Percentiles rank a stretch among this genome's conserved stretches.
phyloP scores from a whole-genome alignment of 345 rosid species.

The Lepidium africanum region DNA sequence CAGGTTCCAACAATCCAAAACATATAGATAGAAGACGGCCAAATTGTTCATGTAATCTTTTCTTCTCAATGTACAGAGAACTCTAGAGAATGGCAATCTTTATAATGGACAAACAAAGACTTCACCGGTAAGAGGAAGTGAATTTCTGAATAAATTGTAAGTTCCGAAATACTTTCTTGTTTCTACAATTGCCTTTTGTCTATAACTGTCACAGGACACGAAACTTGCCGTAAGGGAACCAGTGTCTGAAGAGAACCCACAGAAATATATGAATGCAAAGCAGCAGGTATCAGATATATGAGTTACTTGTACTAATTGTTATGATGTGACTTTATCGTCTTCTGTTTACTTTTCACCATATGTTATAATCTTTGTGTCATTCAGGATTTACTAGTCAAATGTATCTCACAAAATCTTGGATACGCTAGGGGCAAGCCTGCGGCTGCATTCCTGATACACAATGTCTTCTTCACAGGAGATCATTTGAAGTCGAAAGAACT shows the following conservation, averaged over 20 bases:
- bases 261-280: too few species aligned
- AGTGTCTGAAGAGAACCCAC: slow-evolving; percentile 96
- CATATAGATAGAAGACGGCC: slow-evolving; percentile 2
- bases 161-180: background rate
- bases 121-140: slow-evolving; percentile 41
- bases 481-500: slow-evolving; percentile 97
- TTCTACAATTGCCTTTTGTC: slow-evolving; percentile 8
- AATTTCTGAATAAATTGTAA: background rate
- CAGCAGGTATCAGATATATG: slow-evolving; percentile 55
- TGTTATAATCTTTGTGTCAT: slow-evolving; percentile 52
- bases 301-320: background rate
- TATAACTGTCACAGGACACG: slow-evolving; percentile 48
- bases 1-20: slow-evolving; percentile 43
- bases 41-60: slow-evolving; percentile 18
- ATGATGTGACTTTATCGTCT: background rate
- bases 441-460: slow-evolving; percentile 90
- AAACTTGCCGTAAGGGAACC: slow-evolving; percentile 68
- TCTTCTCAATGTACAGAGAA: slow-evolving; percentile 54
- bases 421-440: slow-evolving; percentile 81
- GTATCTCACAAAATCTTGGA: slow-evolving; percentile 86
- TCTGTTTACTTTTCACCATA: background rate
- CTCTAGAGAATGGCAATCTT: slow-evolving; percentile 73
- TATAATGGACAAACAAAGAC: slow-evolving; percentile 65
- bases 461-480: slow-evolving; percentile 97
- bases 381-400: slow-evolving; percentile 82